Conservation (phyloP, 768 basidiomycete species). For the Leccinum obscurum region DNA sequence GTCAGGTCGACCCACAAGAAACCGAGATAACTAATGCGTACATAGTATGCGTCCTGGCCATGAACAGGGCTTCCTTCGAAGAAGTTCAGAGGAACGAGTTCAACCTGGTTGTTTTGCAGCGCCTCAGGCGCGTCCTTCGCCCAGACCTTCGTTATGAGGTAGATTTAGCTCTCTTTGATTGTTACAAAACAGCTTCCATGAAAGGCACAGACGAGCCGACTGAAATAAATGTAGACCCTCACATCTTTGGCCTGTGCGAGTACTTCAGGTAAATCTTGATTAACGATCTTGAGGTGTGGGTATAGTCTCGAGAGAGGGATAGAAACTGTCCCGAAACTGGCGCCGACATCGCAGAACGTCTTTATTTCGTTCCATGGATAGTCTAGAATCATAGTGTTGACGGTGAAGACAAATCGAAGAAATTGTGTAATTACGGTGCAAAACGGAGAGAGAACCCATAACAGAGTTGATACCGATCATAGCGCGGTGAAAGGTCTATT, state of each 20-base stretch:
- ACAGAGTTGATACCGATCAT: slow-evolving; percentile 22
- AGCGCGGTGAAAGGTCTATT: slow-evolving; percentile 23
- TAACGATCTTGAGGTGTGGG: slow-evolving; percentile 27
- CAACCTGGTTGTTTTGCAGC: not conserved
- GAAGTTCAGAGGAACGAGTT: not conserved
- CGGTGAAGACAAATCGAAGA: not conserved
- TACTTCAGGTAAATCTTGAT: slow-evolving; percentile 34
- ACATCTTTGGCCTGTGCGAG: slow-evolving; percentile 22
- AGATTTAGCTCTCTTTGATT: not conserved
- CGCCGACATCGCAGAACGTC: slow-evolving; percentile 31
- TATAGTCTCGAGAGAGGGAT: slow-evolving; percentile 25
- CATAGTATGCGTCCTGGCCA: not conserved
- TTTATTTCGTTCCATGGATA: slow-evolving; percentile 27
- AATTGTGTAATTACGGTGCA: slow-evolving; percentile 16
- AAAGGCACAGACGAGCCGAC: not conserved
- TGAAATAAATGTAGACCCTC: not conserved
- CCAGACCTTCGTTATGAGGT: not conserved
- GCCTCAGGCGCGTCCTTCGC: not conserved
- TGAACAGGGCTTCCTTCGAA: not conserved
- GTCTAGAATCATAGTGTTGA: slow-evolving; percentile 9
- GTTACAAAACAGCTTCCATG: not conserved
- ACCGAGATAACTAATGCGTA: not conserved
- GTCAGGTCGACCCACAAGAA: not conserved
- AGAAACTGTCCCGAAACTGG: slow-evolving; percentile 31
- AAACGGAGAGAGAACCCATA: slow-evolving; percentile 25